Evolutionary conservation across 805 yeast genomes (phyloP), one percentile per base, ranked within the genome.

Genomic region (Candida silvicultrix): DNA sequence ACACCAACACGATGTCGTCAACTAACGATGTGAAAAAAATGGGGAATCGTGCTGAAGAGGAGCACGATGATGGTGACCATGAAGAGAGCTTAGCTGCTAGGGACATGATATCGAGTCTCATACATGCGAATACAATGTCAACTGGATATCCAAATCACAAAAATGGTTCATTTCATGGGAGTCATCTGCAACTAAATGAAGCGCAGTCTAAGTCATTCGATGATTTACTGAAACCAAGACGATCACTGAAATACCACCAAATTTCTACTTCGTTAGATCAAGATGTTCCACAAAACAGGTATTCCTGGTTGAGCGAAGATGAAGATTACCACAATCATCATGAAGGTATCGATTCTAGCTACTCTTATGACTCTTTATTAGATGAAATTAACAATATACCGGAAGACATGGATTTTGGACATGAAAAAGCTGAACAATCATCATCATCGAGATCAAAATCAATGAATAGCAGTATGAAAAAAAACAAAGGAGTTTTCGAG

Each of bases 341-440:
- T 34, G 54, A 50, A 19, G 51, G 46, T 16, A 59, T 49, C 29
- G 56, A 53, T 15, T 54, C 60, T 3, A 34, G 37, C 18, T 32
- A 6, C 12, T 32, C 35, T 3, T 69, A 70, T 45, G 75, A 72
- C n/a, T 67, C 68, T 19, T 60, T 72, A 15, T 45, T 77, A 19
- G 81, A 76, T 50, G 82, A 77, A 55, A 74, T 73, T 41, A 77
- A 77, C 49, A 64, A 58, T 3, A 64, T 77, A 5, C 78, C 81
- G 2, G 77, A 70, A 47, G 75, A 73, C 16, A 66, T 63, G 45
- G 48, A 53, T 3, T 18, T 19, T 25, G 42, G 48, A 12, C 39
- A 38, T 9, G 21, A 43, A 21, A 18, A 23, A n/a, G 23, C 28
- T 16, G 4, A 29, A 5, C 42, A 15, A 19, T n/a, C 16, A n/a